These are phyloP conservation scores for Hydnum rufescens DNA, from an alignment of 768 basidiomycete species.

Conservation along the genomic window DNA sequence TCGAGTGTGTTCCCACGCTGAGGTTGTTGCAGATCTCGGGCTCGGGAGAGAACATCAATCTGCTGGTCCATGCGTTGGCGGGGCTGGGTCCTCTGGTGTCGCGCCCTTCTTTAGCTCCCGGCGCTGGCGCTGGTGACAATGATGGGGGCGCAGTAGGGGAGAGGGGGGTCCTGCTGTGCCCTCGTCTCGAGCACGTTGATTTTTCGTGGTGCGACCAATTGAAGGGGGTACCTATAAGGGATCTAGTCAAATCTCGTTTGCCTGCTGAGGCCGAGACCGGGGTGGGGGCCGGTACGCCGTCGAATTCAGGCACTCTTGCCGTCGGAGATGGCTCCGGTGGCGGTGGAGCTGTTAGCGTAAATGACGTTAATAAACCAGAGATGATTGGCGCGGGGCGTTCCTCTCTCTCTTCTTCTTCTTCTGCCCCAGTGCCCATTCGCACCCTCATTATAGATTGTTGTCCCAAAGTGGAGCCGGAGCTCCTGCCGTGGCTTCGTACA, in stretches of 20 bases:
- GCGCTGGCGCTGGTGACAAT: too few species aligned
- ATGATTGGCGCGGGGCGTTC: not conserved
- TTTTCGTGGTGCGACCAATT: constrained; percentile 1
- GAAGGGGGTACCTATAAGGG: constrained; percentile 7
- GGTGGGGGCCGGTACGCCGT: not conserved
- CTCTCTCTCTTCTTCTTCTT: not conserved
- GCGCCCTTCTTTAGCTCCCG: too few species aligned
- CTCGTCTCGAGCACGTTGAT: not conserved
- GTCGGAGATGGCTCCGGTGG: not conserved
- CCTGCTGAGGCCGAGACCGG: not conserved
- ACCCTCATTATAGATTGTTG: constrained; percentile 6
- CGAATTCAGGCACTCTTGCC: not conserved
- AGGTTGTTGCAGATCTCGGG: not conserved
- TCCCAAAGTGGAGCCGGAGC: constrained; percentile 6
- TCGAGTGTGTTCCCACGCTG: not conserved
- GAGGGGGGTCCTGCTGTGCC: not conserved
- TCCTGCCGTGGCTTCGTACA: constrained; percentile 7
- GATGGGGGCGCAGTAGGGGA: not conserved
- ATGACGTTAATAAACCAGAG: too few species aligned
- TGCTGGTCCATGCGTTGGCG: not conserved
- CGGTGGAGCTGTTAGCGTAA: not conserved
- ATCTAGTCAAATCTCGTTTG: constrained; percentile 7
- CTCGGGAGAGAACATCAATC: not conserved
- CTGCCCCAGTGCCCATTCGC: not conserved
- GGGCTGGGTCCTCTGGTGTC: not conserved